Evolutionary conservation across 371 early-diverging fungal genomes (phyloP).

Genomic region (Smittium mucronatum): DNA sequence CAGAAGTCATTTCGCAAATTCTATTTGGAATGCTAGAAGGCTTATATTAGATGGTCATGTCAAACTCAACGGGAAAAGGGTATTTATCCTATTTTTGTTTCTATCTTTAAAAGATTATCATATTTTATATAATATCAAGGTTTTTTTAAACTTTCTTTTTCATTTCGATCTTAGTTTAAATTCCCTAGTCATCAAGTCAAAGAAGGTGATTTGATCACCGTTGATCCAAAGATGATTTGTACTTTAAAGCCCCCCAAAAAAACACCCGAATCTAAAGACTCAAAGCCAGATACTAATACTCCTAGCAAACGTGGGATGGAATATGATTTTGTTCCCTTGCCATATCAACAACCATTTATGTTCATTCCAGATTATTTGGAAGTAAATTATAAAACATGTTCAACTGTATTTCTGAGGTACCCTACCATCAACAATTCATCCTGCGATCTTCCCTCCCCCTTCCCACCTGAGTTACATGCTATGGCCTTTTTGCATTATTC

Average conservation of each 20-base stretch:
- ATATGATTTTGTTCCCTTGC: slow-evolving; percentile 54
- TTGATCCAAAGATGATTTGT: slow-evolving; percentile 63
- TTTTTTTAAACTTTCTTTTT: not conserved
- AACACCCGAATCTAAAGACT: not conserved
- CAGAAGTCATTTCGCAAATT: slow-evolving; percentile 75
- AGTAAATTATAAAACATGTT: slow-evolving; percentile 88
- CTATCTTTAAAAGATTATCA: not conserved
- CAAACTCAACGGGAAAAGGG: slow-evolving; percentile 77
- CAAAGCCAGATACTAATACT: not conserved
- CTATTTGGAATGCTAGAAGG: slow-evolving; percentile 71
- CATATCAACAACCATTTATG: slow-evolving; percentile 87
- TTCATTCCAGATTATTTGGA: slow-evolving; percentile 93
- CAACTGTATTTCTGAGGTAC: slow-evolving; percentile 69
- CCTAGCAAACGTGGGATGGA: too few relatives aligned
- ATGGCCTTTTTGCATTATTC: slow-evolving; percentile 86
- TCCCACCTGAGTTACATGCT: slow-evolving; percentile 76
- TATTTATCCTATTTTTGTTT: not conserved
- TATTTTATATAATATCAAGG: not conserved
- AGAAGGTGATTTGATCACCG: slow-evolving; percentile 81
- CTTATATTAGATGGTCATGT: slow-evolving; percentile 77
- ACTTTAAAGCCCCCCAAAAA: slow-evolving; percentile 41
- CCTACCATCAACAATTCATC: slow-evolving; percentile 75
- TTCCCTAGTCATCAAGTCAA: slow-evolving; percentile 61
- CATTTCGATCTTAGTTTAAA: slow-evolving; percentile 20
- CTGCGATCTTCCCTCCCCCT: slow-evolving; percentile 89